These are phyloP conservation scores for Colletotrichum sp. DNA, from an alignment of 2,329 filamentous ascomycete genomes.

Conservation along the genomic window DNA sequence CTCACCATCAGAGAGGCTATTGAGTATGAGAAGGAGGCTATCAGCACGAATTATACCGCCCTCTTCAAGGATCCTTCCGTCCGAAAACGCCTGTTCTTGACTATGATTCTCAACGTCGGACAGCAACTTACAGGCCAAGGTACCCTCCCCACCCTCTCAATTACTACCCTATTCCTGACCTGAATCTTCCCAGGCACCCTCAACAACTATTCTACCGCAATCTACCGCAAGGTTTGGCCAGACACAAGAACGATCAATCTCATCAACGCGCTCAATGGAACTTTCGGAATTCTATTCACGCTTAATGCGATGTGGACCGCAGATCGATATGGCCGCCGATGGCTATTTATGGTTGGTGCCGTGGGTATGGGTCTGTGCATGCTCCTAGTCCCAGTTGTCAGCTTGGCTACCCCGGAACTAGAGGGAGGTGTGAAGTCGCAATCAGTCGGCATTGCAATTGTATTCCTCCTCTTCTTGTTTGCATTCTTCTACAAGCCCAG, in stretches of 20 bases:
- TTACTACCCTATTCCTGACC: neutral
- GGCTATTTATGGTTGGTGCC: slow-evolving; percentile 67
- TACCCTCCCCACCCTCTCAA: slow-evolving; percentile 5
- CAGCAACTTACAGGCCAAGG: slow-evolving; percentile 56
- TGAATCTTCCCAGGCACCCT: slow-evolving; percentile 18
- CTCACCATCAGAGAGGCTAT: slow-evolving; percentile 68
- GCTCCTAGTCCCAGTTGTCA: slow-evolving; percentile 52
- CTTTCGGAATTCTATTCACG: slow-evolving; percentile 70
- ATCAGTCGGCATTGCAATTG: slow-evolving; percentile 67
- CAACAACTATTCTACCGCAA: slow-evolving; percentile 55
- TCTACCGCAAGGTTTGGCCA: slow-evolving; percentile 72
- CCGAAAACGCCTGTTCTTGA: slow-evolving; percentile 67
- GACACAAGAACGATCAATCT: slow-evolving; percentile 60
- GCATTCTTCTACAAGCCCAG: slow-evolving; percentile 72
- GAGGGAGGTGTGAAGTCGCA: slow-evolving; percentile 57
- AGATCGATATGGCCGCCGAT: slow-evolving; percentile 68
- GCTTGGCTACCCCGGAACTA: slow-evolving; percentile 51
- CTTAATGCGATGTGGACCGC: slow-evolving; percentile 72
- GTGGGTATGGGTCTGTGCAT: slow-evolving; percentile 69
- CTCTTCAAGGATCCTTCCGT: slow-evolving; percentile 73
- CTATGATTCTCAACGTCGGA: slow-evolving; percentile 69
- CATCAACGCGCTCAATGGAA: slow-evolving; percentile 71
- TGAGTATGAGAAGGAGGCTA: slow-evolving; percentile 73
- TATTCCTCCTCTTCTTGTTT: slow-evolving; percentile 70
- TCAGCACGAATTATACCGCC: slow-evolving; percentile 63